phyloP scores from a whole-genome alignment of 768 basidiomycete genomes.

The Suillus subalutaceus region DNA sequence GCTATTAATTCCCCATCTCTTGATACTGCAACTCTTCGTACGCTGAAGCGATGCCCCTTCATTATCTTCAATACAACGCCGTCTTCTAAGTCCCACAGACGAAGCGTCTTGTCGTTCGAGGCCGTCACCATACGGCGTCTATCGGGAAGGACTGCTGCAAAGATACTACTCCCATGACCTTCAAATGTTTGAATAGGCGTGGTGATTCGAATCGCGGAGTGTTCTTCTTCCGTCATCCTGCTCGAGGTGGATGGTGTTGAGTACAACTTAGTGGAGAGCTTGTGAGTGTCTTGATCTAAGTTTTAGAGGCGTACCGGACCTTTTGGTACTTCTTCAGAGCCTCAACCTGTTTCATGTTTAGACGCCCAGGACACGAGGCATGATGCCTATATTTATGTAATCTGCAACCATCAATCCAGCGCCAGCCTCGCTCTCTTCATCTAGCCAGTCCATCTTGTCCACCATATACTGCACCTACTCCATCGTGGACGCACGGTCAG shows the following conservation, averaged over 20 bases:
- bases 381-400: not conserved
- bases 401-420: not conserved
- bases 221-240: not conserved
- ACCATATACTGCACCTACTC: no score
- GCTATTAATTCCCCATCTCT: not conserved
- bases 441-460: constrained; percentile 21
- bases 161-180: not conserved
- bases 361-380: not conserved
- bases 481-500: no score
- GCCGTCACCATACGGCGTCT: not conserved
- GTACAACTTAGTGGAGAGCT: not conserved
- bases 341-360: not conserved
- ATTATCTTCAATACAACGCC: not conserved
- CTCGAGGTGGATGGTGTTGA: not conserved
- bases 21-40: not conserved
- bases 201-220: not conserved
- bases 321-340: not conserved
- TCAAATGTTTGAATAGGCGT: not conserved
- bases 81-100: not conserved
- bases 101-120: not conserved
- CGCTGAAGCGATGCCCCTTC: not conserved
- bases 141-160: not conserved
- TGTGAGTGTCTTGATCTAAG: not conserved
- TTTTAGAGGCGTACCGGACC: not conserved
- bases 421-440: not conserved